Base-by-base conservation (phyloP, 345 rosid species). In the Populus davidiana region DNA sequence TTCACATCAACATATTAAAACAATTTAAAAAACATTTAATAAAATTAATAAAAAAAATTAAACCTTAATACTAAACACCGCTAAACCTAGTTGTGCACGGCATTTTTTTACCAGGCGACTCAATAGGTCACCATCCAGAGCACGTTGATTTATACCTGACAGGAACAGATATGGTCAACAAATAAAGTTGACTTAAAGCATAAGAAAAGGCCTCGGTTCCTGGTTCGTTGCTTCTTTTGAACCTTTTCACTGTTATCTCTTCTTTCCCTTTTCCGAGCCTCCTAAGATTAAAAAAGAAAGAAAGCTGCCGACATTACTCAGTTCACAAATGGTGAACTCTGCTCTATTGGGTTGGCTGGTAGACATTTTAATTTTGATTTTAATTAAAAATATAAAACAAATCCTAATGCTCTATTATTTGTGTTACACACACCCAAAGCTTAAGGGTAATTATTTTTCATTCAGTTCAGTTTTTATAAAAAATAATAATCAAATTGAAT, bases 261-360 rank as follows among this genome's bases (percentile, higher is more conserved):
- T 33, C 17, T 62, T 39, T 16, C 8, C 38, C 44, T 73, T 44
- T 62, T 27, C 39, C 66, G 44, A 8, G 11, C 65, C 44, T 11
- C 38, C 27, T 4, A 9, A 1, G 11, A 20, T 39, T 39, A 0
- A 33, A 4, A 33, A 33, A 33, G 5, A 25, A 39, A 11, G 27
- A 61, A 73, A 73, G 77, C 41, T 63, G 21, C 59, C 77, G 70
- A 74, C 33, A 63, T 10, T 52, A 21, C 16, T 13, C 50, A 41
- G 8, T 38, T 38, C 3, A 41, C 10, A 2, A 4, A 47, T 13
- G 50, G 16, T 47, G 50, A 47, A 4, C 1, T 47, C 5, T 4
- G 50, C 50, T 44, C 2, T 44, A 4, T 13, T 13, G 2, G 59
- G 23, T 1, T 6, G 23, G n/a, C 18, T 20, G 23, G 59, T 52